phyloP scores from a whole-genome alignment of 805 yeast species.

The Wickerhamiella siamensis region DNA sequence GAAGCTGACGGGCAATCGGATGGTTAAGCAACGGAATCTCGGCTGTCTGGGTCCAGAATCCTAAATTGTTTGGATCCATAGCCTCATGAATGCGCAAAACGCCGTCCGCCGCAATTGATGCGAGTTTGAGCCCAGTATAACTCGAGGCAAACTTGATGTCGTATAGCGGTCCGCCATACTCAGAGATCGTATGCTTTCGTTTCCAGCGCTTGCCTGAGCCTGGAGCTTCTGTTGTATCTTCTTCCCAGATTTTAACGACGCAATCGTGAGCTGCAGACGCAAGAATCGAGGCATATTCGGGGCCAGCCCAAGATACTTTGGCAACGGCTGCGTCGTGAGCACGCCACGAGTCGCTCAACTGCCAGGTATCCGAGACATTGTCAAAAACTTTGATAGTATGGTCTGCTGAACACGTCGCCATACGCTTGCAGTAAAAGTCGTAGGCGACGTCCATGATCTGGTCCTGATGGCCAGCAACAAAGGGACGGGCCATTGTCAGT shows the following conservation, averaged over 20 bases:
- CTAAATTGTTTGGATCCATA: constrained; percentile 73
- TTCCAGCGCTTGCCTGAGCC: constrained; percentile 80
- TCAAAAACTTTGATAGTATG: constrained; percentile 86
- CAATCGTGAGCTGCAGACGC: constrained; percentile 87
- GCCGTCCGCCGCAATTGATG: constrained; percentile 84
- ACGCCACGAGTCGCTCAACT: constrained; percentile 75
- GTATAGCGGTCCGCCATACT: constrained; percentile 76
- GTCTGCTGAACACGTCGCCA: constrained; percentile 92
- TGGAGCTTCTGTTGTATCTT: constrained; percentile 58
- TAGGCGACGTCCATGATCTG: constrained; percentile 79
- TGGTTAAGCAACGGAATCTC: constrained; percentile 47
- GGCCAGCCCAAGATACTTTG: constrained; percentile 82
- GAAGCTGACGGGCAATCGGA: constrained; percentile 68
- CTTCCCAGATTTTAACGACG: constrained; percentile 84
- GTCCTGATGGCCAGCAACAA: constrained; percentile 86
- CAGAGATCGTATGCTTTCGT: constrained; percentile 61
- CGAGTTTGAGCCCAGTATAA: constrained; percentile 66
- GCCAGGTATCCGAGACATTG: constrained; percentile 54
- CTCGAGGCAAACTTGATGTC: constrained; percentile 83
- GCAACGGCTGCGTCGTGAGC: constrained; percentile 88
- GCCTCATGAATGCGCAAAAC: constrained; percentile 74
- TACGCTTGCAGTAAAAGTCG: constrained; percentile 76
- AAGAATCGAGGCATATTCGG: constrained; percentile 76
- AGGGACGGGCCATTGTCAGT: constrained; percentile 37
- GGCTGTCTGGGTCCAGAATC: constrained; percentile 64